Percentiles rank a stretch among this genome's conserved stretches.
Evolutionary conservation across 495 filamentous ascomycete genomes (phyloP).

Genomic region (Daldinia concentrica): DNA sequence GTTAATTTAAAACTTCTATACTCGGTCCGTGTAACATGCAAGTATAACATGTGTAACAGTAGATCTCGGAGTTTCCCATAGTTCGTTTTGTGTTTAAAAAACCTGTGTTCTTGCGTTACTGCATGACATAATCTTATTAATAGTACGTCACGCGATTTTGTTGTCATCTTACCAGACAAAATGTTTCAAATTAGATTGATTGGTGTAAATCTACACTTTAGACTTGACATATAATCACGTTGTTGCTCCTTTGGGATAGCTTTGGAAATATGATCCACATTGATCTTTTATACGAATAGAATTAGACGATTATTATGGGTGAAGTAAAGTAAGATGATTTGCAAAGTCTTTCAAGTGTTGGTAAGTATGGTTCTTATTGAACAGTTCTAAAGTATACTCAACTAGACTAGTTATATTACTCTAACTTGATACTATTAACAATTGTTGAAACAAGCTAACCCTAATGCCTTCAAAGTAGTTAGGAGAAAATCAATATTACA

Average conservation of each 20-base stretch:
- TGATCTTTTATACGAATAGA: background rate
- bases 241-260: background rate
- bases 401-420: background rate
- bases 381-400: background rate
- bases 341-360: background rate
- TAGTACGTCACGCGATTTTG: conserved; percentile 1
- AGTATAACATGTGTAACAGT: background rate
- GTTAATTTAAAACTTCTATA: background rate
- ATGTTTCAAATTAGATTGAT: background rate
- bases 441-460: background rate
- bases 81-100: background rate
- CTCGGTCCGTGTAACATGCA: background rate
- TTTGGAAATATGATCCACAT: background rate
- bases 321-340: background rate
- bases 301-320: background rate
- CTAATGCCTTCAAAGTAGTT: background rate
- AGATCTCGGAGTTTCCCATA: conserved; percentile 1
- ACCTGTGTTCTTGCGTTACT: background rate
- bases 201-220: background rate
- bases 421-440: background rate
- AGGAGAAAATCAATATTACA: background rate
- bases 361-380: background rate
- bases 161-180: background rate
- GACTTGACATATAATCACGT: background rate
- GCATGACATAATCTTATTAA: background rate